These are phyloP conservation scores for Calonectria crousiana DNA, from an alignment of 2,329 filamentous ascomycete genomes.

Conservation along the genomic window DNA sequence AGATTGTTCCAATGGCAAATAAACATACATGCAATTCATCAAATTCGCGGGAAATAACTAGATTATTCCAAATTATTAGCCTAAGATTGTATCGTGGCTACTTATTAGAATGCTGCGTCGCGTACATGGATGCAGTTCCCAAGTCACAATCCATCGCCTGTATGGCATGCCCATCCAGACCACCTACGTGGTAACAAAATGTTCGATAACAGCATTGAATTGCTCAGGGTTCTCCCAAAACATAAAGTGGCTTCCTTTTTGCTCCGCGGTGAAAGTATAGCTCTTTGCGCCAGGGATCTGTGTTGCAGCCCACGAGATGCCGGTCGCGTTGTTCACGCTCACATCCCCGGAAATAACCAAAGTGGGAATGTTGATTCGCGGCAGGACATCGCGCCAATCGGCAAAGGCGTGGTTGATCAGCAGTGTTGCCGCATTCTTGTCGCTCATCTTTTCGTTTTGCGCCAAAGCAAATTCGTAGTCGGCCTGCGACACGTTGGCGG, in stretches of 20 bases:
- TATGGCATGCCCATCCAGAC: too few relatives aligned
- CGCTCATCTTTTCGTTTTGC: conserved; percentile 4
- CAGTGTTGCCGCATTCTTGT: neutral
- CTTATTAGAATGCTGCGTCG: neutral
- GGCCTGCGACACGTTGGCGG: neutral
- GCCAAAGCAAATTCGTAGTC: neutral
- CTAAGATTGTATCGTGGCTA: neutral
- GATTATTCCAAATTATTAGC: neutral
- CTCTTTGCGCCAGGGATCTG: neutral
- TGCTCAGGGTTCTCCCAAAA: neutral
- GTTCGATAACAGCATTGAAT: neutral
- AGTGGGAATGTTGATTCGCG: neutral
- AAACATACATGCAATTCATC: neutral
- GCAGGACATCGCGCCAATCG: neutral
- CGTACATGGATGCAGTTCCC: neutral
- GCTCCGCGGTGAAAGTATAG: neutral
- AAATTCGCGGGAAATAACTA: neutral
- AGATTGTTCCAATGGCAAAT: neutral
- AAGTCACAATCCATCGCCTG: neutral
- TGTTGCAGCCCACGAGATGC: neutral
- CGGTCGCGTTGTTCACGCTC: neutral
- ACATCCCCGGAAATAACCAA: neutral
- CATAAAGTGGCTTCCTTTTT: conserved; percentile 1
- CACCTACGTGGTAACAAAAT: neutral
- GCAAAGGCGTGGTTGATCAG: neutral